Conservation (phyloP, 495 filamentous ascomycete genomes). For the Stereocaulon alpinum region DNA sequence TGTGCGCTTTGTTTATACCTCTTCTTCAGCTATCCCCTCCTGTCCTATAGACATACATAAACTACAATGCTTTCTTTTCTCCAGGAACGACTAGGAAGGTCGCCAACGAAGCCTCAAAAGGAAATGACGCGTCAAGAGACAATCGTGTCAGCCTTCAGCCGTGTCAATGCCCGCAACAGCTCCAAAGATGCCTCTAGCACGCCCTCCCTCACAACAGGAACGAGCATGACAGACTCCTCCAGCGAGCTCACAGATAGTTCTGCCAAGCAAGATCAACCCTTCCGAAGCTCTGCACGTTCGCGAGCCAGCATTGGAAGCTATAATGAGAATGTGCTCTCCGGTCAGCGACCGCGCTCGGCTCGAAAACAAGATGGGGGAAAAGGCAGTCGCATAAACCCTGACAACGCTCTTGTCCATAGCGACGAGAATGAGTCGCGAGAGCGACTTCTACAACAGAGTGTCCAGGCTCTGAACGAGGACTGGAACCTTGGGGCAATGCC, state of each 20-base stretch:
- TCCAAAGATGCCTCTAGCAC: constrained; percentile 12
- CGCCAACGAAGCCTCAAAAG: constrained; percentile 7
- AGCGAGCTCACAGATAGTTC: constrained; percentile 24
- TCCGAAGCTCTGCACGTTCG: constrained; percentile 25
- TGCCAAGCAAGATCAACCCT: constrained; percentile 9
- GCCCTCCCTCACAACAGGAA: constrained; percentile 30
- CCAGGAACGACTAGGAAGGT: constrained; percentile 17
- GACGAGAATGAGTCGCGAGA: constrained; percentile 30
- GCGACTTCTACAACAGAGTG: constrained; percentile 34
- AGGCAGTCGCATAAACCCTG: constrained; percentile 33
- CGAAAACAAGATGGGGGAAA: constrained; percentile 26
- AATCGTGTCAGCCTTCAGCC: constrained; percentile 15
- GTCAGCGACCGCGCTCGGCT: constrained; percentile 32
- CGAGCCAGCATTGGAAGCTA: constrained; percentile 40
- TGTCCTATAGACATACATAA: not conserved
- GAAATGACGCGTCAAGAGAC: constrained; percentile 21
- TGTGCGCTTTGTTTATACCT: constrained; percentile 9
- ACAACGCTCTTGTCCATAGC: constrained; percentile 32
- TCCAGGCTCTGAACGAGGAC: constrained; percentile 37
- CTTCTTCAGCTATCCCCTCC: not conserved
- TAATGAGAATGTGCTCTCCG: constrained; percentile 43
- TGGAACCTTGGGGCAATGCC: constrained; percentile 30
- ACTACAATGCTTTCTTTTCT: constrained; percentile 19
- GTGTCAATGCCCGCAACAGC: constrained; percentile 8
- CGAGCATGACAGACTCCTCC: constrained; percentile 28